Evolutionary conservation across 305 asterid genomes (phyloP), one percentile per base, ranked within the genome.

Genomic region (Fraxinus sp.): DNA sequence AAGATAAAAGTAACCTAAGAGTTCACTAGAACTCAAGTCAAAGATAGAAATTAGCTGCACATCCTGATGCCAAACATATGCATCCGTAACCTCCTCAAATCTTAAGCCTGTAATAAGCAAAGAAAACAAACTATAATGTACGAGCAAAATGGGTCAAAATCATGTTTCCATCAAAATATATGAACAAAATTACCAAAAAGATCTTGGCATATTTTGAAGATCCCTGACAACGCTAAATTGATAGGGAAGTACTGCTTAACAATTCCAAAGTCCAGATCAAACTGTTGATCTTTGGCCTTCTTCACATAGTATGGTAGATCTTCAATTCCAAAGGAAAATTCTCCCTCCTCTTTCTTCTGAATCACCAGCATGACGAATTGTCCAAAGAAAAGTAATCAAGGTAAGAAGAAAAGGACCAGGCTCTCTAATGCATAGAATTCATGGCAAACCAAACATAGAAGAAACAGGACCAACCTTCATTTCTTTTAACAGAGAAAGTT

Each of bases 131-230:
- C 26, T 32, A 82, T 82, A 81, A 78, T 59, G 75, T 39, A 59
- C 5, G n/a, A 83, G 70, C 80, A 39, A 73, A 78, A 81, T 13
- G 82, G 81, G 64, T 35, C 41, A 85, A 85, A 73, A 74, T 78
- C 44, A 44, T 33, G 83, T 79, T 84, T 82, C 52, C 7, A 68
- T 30, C 64, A 59, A 81, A 46, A 71, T 80, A 20, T 36, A n/a
- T 24, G 41, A 75, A 80, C 26, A 39, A n/a, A 39, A 84, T 90
- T 92, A 96, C 99, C 99, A 85, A 96, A 93, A 74, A 96, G 90
- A 84, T 96, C 98, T 90, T 96, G 97, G 90, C 90, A 93, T 75
- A 94, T 92, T 90, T 96, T 96, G 89, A 96, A 92, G 84, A 94
- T 93, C 83, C 98, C 99, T 22, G 99, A 89, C 83, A 93, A 81